Percentiles rank a stretch among this genome's conserved stretches.
phyloP scores from a whole-genome alignment of 2,329 filamentous ascomycete species.

The Aspergillus brasiliensis region DNA sequence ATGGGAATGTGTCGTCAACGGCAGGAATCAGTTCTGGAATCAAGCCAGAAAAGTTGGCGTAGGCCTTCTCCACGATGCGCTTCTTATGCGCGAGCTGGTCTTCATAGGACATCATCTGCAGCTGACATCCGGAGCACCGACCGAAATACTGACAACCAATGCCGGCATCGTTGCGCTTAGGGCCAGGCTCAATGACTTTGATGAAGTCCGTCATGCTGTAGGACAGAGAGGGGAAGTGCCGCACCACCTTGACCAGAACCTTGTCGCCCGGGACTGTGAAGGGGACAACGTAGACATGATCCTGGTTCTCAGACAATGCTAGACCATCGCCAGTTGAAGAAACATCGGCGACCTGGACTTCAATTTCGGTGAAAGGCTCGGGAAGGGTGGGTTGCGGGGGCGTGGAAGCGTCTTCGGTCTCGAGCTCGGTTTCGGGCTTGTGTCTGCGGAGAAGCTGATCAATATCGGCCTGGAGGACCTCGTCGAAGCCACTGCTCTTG shows the following conservation, averaged over 20 bases:
- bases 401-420: conserved; percentile 29
- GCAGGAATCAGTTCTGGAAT: conserved; percentile 72
- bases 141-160: conserved; percentile 85
- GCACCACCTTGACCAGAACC: conserved; percentile 75
- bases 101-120: conserved; percentile 91
- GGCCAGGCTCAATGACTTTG: conserved; percentile 71
- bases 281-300: conserved; percentile 80
- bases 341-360: conserved; percentile 77
- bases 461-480: conserved; percentile 68
- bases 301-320: conserved; percentile 67
- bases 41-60: conserved; percentile 84
- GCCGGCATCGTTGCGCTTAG: conserved; percentile 73
- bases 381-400: conserved; percentile 52
- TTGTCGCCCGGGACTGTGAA: conserved; percentile 85
- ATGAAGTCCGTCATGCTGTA: conserved; percentile 83
- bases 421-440: conserved; percentile 26
- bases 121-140: conserved; percentile 88
- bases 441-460: conserved; percentile 44
- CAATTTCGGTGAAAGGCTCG: conserved; percentile 71
- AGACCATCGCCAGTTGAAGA: conserved; percentile 93
- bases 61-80: conserved; percentile 86
- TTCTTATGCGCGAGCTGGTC: conserved; percentile 85
- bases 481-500: conserved; percentile 64
- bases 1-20: conserved; percentile 82
- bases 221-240: conserved; percentile 64